Evolutionary conservation across 1,139 yeast genomes (phyloP).

Genomic region (Pichia norvegensis): DNA sequence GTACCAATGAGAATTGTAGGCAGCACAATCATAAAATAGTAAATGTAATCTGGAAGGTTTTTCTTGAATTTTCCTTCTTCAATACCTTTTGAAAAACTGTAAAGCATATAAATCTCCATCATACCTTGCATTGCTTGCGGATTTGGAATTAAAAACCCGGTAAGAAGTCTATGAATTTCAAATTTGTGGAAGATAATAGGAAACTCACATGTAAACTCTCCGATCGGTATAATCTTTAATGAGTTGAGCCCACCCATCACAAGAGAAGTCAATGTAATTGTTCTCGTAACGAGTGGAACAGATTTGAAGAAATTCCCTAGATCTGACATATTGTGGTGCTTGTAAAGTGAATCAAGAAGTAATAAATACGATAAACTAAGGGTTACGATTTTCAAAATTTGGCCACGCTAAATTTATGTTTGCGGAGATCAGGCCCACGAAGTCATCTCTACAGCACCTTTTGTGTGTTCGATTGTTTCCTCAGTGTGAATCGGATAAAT

Average conservation of each 20-base stretch:
- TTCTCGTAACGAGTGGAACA: slow-evolving; percentile 33
- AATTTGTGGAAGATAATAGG: slow-evolving; percentile 23
- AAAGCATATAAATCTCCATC: slow-evolving; percentile 49
- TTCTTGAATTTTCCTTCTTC: slow-evolving; percentile 49
- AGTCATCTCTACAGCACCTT: not conserved
- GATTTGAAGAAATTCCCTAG: slow-evolving; percentile 27
- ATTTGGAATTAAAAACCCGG: slow-evolving; percentile 41
- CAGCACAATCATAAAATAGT: slow-evolving; percentile 44
- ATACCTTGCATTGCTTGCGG: slow-evolving; percentile 40
- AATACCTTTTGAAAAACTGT: slow-evolving; percentile 48
- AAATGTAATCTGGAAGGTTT: slow-evolving; percentile 49
- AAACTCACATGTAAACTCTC: slow-evolving; percentile 27
- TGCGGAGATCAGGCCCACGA: not conserved
- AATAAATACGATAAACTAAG: not conserved
- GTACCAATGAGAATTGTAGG: slow-evolving; percentile 35
- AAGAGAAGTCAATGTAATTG: slow-evolving; percentile 31
- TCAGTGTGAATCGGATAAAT: no score
- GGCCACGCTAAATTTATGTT: not conserved
- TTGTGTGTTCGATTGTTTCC: no score
- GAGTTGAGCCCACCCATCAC: slow-evolving; percentile 31
- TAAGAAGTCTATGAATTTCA: slow-evolving; percentile 41
- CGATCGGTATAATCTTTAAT: slow-evolving; percentile 25
- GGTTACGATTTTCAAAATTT: not conserved
- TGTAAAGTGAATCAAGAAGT: not conserved
- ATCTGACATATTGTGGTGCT: slow-evolving; percentile 14